Conservation (phyloP, 2,329 filamentous ascomycete genomes). For the Trichophyton simii region DNA sequence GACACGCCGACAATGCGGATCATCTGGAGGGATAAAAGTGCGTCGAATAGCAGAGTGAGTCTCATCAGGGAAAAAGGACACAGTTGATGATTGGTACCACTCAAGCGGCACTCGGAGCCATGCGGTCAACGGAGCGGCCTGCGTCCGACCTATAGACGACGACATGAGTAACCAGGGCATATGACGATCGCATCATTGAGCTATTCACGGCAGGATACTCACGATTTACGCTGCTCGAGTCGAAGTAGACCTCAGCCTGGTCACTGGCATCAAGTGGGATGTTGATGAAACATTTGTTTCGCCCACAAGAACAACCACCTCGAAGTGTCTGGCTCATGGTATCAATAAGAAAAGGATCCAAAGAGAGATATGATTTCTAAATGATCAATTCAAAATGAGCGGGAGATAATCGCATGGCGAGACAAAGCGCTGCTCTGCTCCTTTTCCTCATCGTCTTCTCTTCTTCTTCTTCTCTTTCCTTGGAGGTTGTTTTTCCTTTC, state of each 20-base stretch:
- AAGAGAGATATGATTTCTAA: background rate
- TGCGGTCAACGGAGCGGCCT: slow-evolving; percentile 61
- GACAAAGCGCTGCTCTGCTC: background rate
- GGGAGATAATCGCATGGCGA: background rate
- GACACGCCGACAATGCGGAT: slow-evolving; percentile 52
- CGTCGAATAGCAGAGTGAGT: slow-evolving; percentile 53
- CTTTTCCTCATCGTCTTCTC: background rate
- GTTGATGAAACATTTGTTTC: slow-evolving; percentile 66
- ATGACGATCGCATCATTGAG: background rate
- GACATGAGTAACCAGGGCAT: background rate
- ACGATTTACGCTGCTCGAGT: slow-evolving; percentile 59
- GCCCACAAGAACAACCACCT: slow-evolving; percentile 59
- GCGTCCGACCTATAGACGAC: slow-evolving; percentile 41
- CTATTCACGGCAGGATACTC: slow-evolving; percentile 30
- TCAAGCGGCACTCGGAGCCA: slow-evolving; percentile 71
- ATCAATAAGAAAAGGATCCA: background rate
- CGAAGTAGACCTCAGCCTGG: slow-evolving; percentile 59
- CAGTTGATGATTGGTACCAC: slow-evolving; percentile 67
- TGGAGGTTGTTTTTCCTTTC: background rate
- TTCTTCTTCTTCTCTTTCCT: background rate
- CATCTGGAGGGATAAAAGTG: slow-evolving; percentile 49
- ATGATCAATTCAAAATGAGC: background rate
- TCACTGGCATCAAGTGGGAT: slow-evolving; percentile 49
- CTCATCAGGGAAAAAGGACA: slow-evolving; percentile 68
- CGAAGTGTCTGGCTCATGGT: slow-evolving; percentile 12